Base-by-base conservation (phyloP, 345 rosid species). In the Eucalyptus dawsonii region DNA sequence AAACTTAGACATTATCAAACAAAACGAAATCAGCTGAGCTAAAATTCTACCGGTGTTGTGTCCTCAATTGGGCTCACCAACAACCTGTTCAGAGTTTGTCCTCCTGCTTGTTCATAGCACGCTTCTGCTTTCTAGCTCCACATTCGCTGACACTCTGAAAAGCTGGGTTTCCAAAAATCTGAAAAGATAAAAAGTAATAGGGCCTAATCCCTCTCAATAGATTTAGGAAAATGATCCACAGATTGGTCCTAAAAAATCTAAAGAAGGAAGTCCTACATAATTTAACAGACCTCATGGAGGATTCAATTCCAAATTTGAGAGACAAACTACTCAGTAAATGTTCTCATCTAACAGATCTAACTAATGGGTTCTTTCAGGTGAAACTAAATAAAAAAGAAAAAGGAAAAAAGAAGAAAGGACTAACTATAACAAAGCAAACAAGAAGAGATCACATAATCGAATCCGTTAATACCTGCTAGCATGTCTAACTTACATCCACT, bases 401-500 rank as follows among this genome's bases (percentile, higher is more conserved):
- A 34, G 27, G 13, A 37, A 37, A 72, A 21, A 37, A 11, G 11
- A 37, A 72, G 81, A 37, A 72, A 34, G 45, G 13, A 37, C 45
- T 72, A 72, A 72, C 45, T 22, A 72, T 34, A 72, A 37, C 81
- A 37, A 72, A 72, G 81, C 45, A 37, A 37, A 72, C 22, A 72
- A 72, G 81, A 72, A 72, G 62, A 86, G 40, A 86, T 47, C 87
- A 50, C 87, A 47, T 19, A 37, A 72, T 72, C 2, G 5, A 76
- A 76, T 5, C 15, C 47, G 29, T 40, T 76, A 76, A 76, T 44
- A 76, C 83, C 83, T 40, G 83, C 83, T 21, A 40, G 27, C 11
- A 9, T 21, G 29, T 37, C 92, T 93, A 93, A 86, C 90, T 93
- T 89, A 92, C 88, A 72, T 87, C 88, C 85, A 86, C 86, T 50